These are phyloP conservation scores for Globisporangium heterothallicum DNA, from an alignment of 352 stramenopile genomes.

Conservation along the genomic window DNA sequence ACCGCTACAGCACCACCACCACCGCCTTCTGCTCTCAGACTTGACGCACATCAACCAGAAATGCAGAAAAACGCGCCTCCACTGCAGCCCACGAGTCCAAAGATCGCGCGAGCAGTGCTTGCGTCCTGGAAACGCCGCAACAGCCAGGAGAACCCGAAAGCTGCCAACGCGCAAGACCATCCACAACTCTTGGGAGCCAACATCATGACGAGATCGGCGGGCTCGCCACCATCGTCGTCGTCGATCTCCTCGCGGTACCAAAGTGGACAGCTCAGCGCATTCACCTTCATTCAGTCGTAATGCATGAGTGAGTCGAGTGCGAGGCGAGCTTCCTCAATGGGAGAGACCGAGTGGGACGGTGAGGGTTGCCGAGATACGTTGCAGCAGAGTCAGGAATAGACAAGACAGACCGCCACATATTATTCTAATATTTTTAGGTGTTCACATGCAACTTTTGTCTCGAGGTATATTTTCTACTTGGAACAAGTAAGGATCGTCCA, in stretches of 20 bases:
- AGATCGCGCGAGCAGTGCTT: conserved; percentile 30
- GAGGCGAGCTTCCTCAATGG: too few species aligned
- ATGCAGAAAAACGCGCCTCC: too few species aligned
- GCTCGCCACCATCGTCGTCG: conserved; percentile 11
- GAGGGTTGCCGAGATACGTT: too few species aligned
- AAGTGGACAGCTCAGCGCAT: conserved; percentile 11
- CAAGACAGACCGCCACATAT: too few species aligned
- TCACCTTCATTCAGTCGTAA: conserved; percentile 12
- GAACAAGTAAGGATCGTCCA: too few species aligned
- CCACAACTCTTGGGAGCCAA: conserved; percentile 26
- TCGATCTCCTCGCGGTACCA: conserved; percentile 8
- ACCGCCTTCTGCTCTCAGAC: conserved; percentile 10
- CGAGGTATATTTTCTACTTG: too few species aligned
- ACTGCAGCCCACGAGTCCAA: conserved; percentile 32
- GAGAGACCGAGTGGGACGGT: too few species aligned
- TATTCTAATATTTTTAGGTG: too few species aligned
- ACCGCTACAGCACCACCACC: conserved; percentile 15
- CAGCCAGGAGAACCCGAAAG: conserved; percentile 13
- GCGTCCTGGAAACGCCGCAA: conserved; percentile 37
- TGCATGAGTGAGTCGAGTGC: too few species aligned
- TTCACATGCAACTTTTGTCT: too few species aligned
- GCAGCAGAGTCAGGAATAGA: too few species aligned
- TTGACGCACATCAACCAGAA: conserved; percentile 6
- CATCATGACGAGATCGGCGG: conserved; percentile 19
- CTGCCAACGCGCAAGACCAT: too few species aligned